These are phyloP conservation scores for Marchantia polymorpha DNA, from an alignment of 225 moss, liverwort and hornwort species.

Conservation along the genomic window DNA sequence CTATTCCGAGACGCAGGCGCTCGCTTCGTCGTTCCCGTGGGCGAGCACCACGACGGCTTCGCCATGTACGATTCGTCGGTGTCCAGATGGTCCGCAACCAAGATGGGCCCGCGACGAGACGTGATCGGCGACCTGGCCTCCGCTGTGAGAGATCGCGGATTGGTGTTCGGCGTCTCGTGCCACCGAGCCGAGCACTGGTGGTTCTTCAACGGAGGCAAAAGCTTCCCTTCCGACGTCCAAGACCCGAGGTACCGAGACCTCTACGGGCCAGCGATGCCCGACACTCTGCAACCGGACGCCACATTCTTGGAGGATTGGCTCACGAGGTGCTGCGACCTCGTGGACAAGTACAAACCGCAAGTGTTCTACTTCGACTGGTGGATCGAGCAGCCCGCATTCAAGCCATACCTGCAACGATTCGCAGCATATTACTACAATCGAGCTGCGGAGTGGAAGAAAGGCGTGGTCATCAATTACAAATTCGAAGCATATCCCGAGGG, in stretches of 20 bases:
- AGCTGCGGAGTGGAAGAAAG: slow-evolving; percentile 36
- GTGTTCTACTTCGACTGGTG: slow-evolving; percentile 51
- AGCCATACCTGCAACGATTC: slow-evolving; percentile 38
- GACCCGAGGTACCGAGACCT: slow-evolving; percentile 23
- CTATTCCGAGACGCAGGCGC: slow-evolving; percentile 43
- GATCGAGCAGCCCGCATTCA: slow-evolving; percentile 48
- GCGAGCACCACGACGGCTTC: slow-evolving; percentile 48
- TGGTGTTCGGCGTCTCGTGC: slow-evolving; percentile 38
- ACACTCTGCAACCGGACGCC: slow-evolving; percentile 24
- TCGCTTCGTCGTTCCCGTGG: slow-evolving; percentile 43
- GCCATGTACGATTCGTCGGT: slow-evolving; percentile 37
- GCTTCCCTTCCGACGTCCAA: slow-evolving; percentile 44
- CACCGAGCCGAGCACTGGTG: slow-evolving; percentile 51
- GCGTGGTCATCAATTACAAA: slow-evolving; percentile 45
- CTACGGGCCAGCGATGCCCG: slow-evolving; percentile 39
- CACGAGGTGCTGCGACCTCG: slow-evolving; percentile 33
- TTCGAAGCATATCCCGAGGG: slow-evolving; percentile 29
- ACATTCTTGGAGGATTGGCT: slow-evolving; percentile 42
- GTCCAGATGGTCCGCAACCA: slow-evolving; percentile 37
- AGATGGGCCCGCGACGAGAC: slow-evolving; percentile 39
- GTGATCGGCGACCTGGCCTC: slow-evolving; percentile 34
- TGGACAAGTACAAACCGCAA: slow-evolving; percentile 43
- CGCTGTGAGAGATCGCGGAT: slow-evolving; percentile 28
- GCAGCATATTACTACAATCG: slow-evolving; percentile 46
- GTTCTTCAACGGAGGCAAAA: slow-evolving; percentile 34